These are phyloP conservation scores for Plasmodium vivax DNA, from an alignment of 169 alveolate genomes.

Conservation along the genomic window DNA sequence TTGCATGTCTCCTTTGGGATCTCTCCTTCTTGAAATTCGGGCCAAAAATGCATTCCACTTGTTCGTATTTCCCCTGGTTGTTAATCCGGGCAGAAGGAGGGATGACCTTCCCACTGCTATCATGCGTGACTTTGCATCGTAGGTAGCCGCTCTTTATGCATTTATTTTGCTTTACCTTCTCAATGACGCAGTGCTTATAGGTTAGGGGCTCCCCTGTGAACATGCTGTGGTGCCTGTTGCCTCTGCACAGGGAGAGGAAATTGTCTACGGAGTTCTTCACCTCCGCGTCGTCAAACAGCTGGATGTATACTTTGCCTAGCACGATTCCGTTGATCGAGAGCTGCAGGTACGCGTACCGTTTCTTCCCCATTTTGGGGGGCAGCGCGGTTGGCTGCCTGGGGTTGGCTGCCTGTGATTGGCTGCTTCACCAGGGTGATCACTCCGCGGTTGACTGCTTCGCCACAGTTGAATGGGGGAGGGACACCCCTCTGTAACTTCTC, in stretches of 20 bases:
- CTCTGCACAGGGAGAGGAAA: slow-evolving; percentile 42
- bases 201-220: slow-evolving; percentile 26
- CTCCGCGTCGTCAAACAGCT: slow-evolving; percentile 32
- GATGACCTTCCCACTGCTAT: neutral
- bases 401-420: no score
- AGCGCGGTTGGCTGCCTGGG: no score
- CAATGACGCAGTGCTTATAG: slow-evolving; percentile 27
- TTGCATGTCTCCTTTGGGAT: slow-evolving; percentile 30
- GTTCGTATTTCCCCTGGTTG: slow-evolving; percentile 21
- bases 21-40: slow-evolving; percentile 13
- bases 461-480: neutral
- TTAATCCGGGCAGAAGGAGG: neutral
- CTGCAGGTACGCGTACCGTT: slow-evolving; percentile 32
- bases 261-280: slow-evolving; percentile 41
- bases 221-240: slow-evolving; percentile 44
- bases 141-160: slow-evolving; percentile 54
- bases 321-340: slow-evolving; percentile 27
- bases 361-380: slow-evolving; percentile 16
- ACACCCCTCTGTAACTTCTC: neutral
- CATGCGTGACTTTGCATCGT: neutral
- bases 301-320: slow-evolving; percentile 50
- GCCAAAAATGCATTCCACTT: slow-evolving; percentile 63
- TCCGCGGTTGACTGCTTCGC: no score
- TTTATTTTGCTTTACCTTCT: slow-evolving; percentile 48
- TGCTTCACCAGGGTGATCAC: no score